These are phyloP conservation scores for Dactylella cylindrospora DNA, from an alignment of 2,329 filamentous ascomycete genomes.

Conservation along the genomic window DNA sequence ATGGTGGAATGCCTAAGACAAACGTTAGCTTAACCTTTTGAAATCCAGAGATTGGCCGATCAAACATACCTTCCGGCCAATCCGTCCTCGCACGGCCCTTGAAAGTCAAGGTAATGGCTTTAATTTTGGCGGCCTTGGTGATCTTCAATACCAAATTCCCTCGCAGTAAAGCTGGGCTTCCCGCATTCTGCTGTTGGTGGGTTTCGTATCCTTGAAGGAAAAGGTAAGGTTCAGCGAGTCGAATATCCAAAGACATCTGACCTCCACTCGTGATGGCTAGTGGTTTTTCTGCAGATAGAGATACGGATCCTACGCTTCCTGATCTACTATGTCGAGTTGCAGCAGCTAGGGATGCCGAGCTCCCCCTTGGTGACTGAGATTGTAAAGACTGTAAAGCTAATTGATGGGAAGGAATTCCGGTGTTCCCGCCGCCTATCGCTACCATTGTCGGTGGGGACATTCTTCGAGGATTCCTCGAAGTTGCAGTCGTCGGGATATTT, in stretches of 20 bases:
- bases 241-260: conserved; percentile 71
- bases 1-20: conserved; percentile 72
- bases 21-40: conserved; percentile 13
- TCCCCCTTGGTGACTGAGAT: conserved; percentile 33
- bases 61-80: conserved; percentile 76
- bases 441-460: conserved; percentile 39
- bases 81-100: conserved; percentile 83
- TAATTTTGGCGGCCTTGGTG: conserved; percentile 88
- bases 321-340: conserved; percentile 28
- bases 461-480: conserved; percentile 21
- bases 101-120: conserved; percentile 83
- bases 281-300: conserved; percentile 60
- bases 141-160: conserved; percentile 80
- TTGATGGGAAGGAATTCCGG: conserved; percentile 48
- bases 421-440: conserved; percentile 46
- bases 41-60: conserved; percentile 4
- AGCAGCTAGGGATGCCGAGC: conserved; percentile 17
- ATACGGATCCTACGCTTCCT: conserved; percentile 30
- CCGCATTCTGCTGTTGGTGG: conserved; percentile 57
- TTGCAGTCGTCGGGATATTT: conserved; percentile 19
- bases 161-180: conserved; percentile 77
- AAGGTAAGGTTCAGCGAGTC: conserved; percentile 75
- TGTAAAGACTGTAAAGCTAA: conserved; percentile 17
- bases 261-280: conserved; percentile 68
- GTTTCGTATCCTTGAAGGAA: conserved; percentile 78